Conservation (phyloP, 306 rosid species). For the peach (Prunus persica) region DNA sequence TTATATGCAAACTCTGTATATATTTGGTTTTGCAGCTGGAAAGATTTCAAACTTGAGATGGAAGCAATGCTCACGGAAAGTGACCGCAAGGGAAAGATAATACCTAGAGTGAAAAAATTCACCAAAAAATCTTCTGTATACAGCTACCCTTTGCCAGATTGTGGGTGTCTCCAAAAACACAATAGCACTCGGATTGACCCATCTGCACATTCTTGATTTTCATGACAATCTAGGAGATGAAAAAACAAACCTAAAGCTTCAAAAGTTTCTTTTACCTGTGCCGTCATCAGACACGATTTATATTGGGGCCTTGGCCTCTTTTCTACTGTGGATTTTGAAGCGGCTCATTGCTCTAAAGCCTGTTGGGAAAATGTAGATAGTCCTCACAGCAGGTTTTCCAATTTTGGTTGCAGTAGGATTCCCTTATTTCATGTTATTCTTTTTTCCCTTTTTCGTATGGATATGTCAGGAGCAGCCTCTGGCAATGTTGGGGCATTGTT, state of each 20-base stretch:
- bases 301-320: slow-evolving; percentile 23
- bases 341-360: slow-evolving; percentile 19
- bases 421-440: slow-evolving; percentile 14
- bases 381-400: slow-evolving; percentile 16
- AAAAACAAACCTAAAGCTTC: slow-evolving; percentile 22
- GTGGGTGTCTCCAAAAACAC: slow-evolving; percentile 73
- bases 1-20: neutral
- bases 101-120: slow-evolving; percentile 84
- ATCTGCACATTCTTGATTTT: slow-evolving; percentile 25
- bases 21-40: slow-evolving; percentile 67
- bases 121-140: slow-evolving; percentile 90
- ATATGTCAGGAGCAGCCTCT: slow-evolving; percentile 1
- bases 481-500: slow-evolving; percentile 10
- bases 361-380: slow-evolving; percentile 8
- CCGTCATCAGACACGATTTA: neutral
- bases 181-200: slow-evolving; percentile 33
- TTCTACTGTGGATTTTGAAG: slow-evolving; percentile 20
- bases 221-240: slow-evolving; percentile 22
- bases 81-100: slow-evolving; percentile 84
- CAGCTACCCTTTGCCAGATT: slow-evolving; percentile 89
- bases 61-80: slow-evolving; percentile 80
- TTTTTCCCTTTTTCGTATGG: slow-evolving; percentile 18
- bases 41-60: slow-evolving; percentile 76
- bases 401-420: slow-evolving; percentile 26
- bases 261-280: slow-evolving; percentile 16